Percentiles rank a stretch among this genome's conserved stretches.
phyloP scores from a whole-genome alignment of 2,329 filamentous ascomycete genomes.

The Ophiostoma novo-ulmi region DNA sequence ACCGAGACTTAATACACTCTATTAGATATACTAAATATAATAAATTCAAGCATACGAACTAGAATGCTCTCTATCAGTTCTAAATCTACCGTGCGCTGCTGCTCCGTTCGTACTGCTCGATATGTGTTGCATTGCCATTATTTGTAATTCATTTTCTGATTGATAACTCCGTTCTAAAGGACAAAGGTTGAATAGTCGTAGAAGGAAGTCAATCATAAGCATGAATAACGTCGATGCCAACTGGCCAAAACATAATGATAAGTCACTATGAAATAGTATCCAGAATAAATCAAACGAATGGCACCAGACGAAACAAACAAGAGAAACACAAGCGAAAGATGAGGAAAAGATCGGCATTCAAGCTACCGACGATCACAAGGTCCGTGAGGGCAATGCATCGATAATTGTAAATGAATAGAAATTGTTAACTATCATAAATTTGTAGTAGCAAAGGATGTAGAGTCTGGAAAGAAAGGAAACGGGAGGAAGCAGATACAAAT shows the following conservation, averaged over 20 bases:
- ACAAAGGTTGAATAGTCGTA: neutral
- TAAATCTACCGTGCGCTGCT: slow-evolving; percentile 5
- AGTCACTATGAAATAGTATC: neutral
- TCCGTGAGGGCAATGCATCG: neutral
- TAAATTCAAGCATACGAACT: neutral
- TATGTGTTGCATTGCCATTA: slow-evolving; percentile 5
- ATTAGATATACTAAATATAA: neutral
- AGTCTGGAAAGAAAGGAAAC: neutral
- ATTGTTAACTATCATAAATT: neutral
- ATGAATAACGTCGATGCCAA: neutral
- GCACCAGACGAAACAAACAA: neutral
- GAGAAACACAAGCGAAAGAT: neutral
- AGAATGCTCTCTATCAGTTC: neutral
- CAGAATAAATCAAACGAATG: neutral
- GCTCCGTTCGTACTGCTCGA: neutral
- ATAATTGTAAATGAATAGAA: neutral
- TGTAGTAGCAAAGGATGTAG: neutral
- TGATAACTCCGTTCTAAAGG: neutral
- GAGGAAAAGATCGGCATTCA: neutral
- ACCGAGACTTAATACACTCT: neutral
- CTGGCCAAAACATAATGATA: neutral
- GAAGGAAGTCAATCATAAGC: neutral
- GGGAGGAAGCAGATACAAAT: neutral
- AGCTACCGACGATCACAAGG: slow-evolving; percentile 3
- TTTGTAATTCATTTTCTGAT: neutral